Base-by-base conservation (phyloP, 768 basidiomycete genomes). In the Sistotremastrum niveocremeum region DNA sequence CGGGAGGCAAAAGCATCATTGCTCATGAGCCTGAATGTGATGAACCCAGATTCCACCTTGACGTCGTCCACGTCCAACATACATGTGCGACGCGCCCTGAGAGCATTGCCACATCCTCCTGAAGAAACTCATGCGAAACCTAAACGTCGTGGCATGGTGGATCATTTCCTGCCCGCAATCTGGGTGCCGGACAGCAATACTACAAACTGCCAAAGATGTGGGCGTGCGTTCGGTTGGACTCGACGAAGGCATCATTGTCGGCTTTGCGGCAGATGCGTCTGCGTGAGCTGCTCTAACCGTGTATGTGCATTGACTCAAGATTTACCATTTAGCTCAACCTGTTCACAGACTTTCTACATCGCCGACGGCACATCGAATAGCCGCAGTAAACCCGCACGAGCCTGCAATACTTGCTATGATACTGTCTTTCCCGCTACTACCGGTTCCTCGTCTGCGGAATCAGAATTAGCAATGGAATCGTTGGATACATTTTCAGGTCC, bases 121-220 rank as follows among this genome's bases (percentile, higher is more conserved):
- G 65, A 70, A 1, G 75, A 77, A 29, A 57, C 55, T 44, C 66
- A 69, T n/a, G 10, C 41, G 2, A 58, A 54, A 37, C 60, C 70
- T 52, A 64, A 68, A 53, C 59, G 76, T 37, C 35, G 39, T 34
- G 67, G 69, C 7, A 72, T 65, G 56, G 81, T 84, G 45, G 84
- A 84, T 39, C 77, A 84, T 60, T 94, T 89, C 67, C 77, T 89
- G 1, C 90, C 91, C 4, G 84, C 91, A 0, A 75, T 94, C 29
- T 95, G 91, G 91, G 80, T 93, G 32, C 88, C 91, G 0, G 88
- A 95, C 56, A 74, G 77, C 49, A 84, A 74, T 60, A 81, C 85
- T n/a, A 73, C 75, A 45, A 68, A 71, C 20, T 95, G 91, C 58
- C 90, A 89, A 88, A 70, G 84, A 7, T 95, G 91, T 56, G 77